Evolutionary conservation across 2,329 filamentous ascomycete species (phyloP).

Genomic region (Ophiostoma pallidulum): DNA sequence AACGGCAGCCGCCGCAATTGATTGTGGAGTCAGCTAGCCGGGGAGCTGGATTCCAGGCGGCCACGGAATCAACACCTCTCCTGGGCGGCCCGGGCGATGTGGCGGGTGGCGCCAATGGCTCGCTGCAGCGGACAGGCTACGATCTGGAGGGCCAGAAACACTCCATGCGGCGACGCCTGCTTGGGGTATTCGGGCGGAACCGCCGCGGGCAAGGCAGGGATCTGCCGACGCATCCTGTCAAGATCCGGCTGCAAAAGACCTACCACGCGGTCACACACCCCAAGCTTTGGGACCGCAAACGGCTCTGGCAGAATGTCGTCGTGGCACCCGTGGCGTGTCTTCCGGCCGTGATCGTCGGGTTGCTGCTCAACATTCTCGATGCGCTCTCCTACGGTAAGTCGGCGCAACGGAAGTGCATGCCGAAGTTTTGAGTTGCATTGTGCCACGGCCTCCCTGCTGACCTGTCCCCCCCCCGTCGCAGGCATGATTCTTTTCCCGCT

Average conservation of each 20-base stretch:
- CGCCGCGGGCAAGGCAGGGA: background rate
- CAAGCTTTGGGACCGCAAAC: constrained; percentile 60
- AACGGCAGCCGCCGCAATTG: background rate
- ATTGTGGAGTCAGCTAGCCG: background rate
- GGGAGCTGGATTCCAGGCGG: background rate
- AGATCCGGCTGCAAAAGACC: constrained; percentile 16
- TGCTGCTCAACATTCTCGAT: constrained; percentile 87
- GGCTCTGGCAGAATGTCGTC: constrained; percentile 55
- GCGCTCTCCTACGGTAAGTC: constrained; percentile 75
- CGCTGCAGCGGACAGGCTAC: constrained; percentile 14
- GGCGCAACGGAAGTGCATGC: too few species aligned
- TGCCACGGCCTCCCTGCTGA: too few species aligned
- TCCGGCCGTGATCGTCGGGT: constrained; percentile 78
- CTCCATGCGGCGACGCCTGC: background rate
- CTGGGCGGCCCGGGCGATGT: constrained; percentile 27
- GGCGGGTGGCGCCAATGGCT: constrained; percentile 24
- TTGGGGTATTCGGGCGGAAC: constrained; percentile 6
- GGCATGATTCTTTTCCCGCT: constrained; percentile 93
- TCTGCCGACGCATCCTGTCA: background rate
- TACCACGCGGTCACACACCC: constrained; percentile 42
- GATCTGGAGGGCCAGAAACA: constrained; percentile 45
- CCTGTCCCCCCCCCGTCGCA: constrained; percentile 21
- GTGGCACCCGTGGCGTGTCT: constrained; percentile 61
- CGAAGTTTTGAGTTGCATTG: background rate
- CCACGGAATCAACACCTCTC: constrained; percentile 39